Base-by-base conservation (phyloP, 345 rosid genomes). In the Eucalyptus sp. region DNA sequence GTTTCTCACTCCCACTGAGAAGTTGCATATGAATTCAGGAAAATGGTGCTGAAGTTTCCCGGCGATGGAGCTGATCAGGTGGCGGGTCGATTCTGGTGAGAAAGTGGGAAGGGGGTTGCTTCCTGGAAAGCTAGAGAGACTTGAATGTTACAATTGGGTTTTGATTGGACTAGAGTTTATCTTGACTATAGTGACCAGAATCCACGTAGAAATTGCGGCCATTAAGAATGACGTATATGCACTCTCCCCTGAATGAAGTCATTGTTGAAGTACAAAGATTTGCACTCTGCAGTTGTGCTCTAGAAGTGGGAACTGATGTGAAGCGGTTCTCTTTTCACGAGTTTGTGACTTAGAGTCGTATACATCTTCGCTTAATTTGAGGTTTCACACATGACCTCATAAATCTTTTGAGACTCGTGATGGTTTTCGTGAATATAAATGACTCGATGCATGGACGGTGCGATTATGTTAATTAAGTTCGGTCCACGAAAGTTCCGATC, bases 331-430 rank as follows among this genome's bases (percentile, higher is more conserved):
- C 18, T 29, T 29, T 62, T 13, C 4, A n/a, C 16, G 33, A 29
- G 37, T n/a, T 64, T 64, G 20, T 14, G 18, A n/a, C 37, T 64
- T 4, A 9, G 44, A 33, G 13, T 17, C 3, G 1, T 18, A 11
- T 0, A 17, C 7, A 33, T 33, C 14, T 33, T 24, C 2, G 0
- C 6, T 43, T 71, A 18, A 71, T 37, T 33, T 37, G 46, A 37
- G 81, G 13, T 0, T 11, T 18, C 7, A 18, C 4, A 0, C 7
- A 7, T 10, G 81, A 71, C 2, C 4, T 18, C 1, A 9, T 10
- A 17, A 43, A 71, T 33, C 2, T 71, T 33, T 71, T 13, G 46
- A 37, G 25, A 37, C 2, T 22, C 1, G 2, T 9, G 29, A 20
- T 37, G 27, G 2, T 76, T 76, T 20, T 6, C 2, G 5, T 18